These are phyloP conservation scores for Flaveria brownii DNA, from an alignment of 129 eudicot species.

Conservation along the genomic window DNA sequence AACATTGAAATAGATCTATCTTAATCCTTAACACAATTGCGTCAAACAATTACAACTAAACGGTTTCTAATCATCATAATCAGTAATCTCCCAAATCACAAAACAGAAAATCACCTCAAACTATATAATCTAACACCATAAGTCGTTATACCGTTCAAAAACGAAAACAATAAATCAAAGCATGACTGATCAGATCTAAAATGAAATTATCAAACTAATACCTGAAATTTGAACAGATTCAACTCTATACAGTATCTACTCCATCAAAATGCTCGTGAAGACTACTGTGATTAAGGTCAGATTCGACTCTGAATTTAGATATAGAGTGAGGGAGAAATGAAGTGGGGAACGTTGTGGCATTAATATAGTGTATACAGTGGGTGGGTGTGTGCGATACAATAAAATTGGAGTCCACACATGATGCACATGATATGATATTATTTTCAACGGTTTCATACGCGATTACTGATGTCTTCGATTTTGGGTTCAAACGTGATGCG, in stretches of 20 bases:
- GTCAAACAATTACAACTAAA: not conserved
- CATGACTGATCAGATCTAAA: not conserved
- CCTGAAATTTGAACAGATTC: conserved; percentile 31
- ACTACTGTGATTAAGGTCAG: not conserved
- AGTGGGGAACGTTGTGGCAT: conserved; percentile 27
- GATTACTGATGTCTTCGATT: not conserved
- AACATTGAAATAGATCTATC: conserved; percentile 22
- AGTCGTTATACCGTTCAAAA: not conserved
- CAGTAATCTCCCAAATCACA: not conserved
- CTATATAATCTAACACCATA: conserved; percentile 1
- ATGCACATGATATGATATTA: conserved; percentile 14
- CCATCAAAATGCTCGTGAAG: conserved; percentile 18
- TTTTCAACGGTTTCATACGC: conserved; percentile 23
- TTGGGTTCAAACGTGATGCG: conserved; percentile 20
- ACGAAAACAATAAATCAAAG: conserved; percentile 18
- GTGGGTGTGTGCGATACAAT: conserved; percentile 14
- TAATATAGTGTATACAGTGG: conserved; percentile 11
- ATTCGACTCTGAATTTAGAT: not conserved
- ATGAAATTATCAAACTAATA: not conserved
- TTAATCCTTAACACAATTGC: not conserved
- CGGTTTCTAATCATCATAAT: not conserved
- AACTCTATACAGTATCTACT: not conserved
- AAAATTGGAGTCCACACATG: conserved; percentile 36
- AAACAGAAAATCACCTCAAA: not conserved
- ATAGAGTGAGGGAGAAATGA: conserved; percentile 42